These are phyloP conservation scores for Pseudozyma thailandica DNA, from an alignment of 1,284 basidiomycete genomes.

Conservation along the genomic window DNA sequence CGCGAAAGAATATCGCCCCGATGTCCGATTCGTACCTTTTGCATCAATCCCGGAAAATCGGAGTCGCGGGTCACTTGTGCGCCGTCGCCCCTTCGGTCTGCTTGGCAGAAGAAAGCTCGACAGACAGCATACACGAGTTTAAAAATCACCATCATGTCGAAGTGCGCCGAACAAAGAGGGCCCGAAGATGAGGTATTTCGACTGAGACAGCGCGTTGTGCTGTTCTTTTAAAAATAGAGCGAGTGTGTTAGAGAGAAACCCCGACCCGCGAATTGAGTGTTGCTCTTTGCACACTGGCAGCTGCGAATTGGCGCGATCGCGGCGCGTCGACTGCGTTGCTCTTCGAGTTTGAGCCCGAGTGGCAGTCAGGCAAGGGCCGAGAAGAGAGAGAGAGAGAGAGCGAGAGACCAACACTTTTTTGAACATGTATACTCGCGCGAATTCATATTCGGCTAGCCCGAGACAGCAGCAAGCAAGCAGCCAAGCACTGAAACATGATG, in stretches of 20 bases:
- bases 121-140: too few species aligned
- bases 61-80: too few species aligned
- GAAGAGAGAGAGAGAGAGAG: neutral
- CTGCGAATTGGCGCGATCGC: slow-evolving; percentile 21
- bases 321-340: slow-evolving; percentile 37
- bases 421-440: slow-evolving; percentile 13
- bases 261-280: neutral
- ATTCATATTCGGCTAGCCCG: slow-evolving; percentile 18
- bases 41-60: too few species aligned
- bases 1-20: too few species aligned
- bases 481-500: neutral
- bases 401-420: slow-evolving; percentile 47
- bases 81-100: too few species aligned
- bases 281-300: neutral
- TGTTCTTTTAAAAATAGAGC: too few species aligned
- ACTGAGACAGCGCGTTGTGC: too few species aligned
- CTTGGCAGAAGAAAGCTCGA: too few species aligned
- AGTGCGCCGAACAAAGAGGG: too few species aligned
- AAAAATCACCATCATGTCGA: too few species aligned
- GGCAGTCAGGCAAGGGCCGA: neutral
- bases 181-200: too few species aligned
- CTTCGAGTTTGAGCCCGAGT: neutral
- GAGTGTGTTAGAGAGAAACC: neutral
- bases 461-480: slow-evolving; percentile 3
- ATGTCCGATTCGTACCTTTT: too few species aligned